Evolutionary conservation across 1,284 basidiomycete species (phyloP).

Genomic region (Rhizoctonia solani): DNA sequence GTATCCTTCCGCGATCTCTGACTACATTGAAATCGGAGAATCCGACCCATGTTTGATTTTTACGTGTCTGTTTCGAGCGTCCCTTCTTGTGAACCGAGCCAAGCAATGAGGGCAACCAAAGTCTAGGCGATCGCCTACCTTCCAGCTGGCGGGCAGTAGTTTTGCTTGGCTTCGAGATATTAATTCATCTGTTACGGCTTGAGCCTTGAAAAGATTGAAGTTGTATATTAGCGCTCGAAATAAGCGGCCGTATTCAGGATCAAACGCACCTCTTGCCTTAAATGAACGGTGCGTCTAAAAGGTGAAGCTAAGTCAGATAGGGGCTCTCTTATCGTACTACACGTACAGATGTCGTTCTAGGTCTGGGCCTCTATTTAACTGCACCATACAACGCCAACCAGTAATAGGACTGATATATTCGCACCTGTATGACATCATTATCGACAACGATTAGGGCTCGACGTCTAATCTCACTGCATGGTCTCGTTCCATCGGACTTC

Average conservation of each 20-base stretch:
- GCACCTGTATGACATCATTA: too few relatives aligned
- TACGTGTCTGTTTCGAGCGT: background rate
- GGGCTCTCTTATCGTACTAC: background rate
- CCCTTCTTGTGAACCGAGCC: background rate
- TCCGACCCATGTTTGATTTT: background rate
- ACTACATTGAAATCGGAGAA: too few relatives aligned
- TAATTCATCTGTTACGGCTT: background rate
- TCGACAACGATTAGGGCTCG: too few relatives aligned
- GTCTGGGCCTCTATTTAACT: background rate
- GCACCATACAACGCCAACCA: background rate
- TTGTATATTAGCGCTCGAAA: too few relatives aligned
- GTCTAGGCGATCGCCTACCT: background rate
- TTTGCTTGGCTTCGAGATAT: background rate
- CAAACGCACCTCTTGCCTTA: background rate
- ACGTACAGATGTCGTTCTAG: background rate
- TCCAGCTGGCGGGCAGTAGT: background rate
- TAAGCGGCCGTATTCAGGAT: background rate
- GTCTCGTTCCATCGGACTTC: background rate
- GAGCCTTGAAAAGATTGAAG: background rate
- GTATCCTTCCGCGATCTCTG: too few relatives aligned
- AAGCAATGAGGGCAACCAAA: background rate
- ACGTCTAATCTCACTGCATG: background rate
- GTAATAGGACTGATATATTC: background rate
- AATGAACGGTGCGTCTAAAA: background rate
- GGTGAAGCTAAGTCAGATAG: background rate